Evolutionary conservation across 345 rosid genomes (phyloP).

Genomic region (Populus nigra): DNA sequence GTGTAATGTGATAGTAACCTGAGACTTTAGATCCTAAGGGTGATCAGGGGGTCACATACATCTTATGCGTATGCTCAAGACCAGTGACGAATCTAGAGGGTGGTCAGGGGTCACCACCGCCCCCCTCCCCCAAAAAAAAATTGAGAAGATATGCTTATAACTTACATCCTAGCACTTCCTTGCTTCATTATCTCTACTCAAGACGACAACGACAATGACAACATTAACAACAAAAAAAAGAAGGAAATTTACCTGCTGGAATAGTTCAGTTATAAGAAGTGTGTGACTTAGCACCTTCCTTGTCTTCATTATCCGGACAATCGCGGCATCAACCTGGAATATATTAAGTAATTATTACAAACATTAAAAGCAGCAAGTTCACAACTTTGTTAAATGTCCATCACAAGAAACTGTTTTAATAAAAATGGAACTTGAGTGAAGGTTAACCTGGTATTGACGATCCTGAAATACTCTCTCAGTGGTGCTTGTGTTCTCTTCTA

Average conservation of each 20-base stretch:
- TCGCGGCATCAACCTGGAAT: slow-evolving; percentile 91
- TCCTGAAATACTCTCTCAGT: slow-evolving; percentile 98
- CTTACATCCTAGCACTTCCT: not conserved
- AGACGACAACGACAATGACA: too few relatives aligned
- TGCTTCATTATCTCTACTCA: not conserved
- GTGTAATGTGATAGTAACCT: too few relatives aligned
- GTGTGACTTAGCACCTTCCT: slow-evolving; percentile 97
- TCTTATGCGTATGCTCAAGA: not conserved
- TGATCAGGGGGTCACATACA: too few relatives aligned
- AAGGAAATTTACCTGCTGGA: slow-evolving; percentile 72
- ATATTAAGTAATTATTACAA: not conserved
- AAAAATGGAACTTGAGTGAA: not conserved
- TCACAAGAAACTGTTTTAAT: not conserved
- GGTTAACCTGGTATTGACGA: slow-evolving; percentile 90
- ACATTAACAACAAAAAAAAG: not conserved
- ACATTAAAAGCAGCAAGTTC: slow-evolving; percentile 3
- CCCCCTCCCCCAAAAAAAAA: too few relatives aligned
- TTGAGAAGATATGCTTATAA: too few relatives aligned
- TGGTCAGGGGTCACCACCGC: too few relatives aligned
- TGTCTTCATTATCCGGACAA: slow-evolving; percentile 98
- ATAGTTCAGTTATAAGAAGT: slow-evolving; percentile 96
- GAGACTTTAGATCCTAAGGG: too few relatives aligned
- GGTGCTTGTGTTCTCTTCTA: slow-evolving; percentile 95
- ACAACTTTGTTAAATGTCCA: not conserved
- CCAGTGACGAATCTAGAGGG: too few relatives aligned